Percentiles rank a stretch among this genome's conserved stretches.
Evolutionary conservation across 805 yeast genomes (phyloP).

Genomic region (Diddensiella transvaalensis): DNA sequence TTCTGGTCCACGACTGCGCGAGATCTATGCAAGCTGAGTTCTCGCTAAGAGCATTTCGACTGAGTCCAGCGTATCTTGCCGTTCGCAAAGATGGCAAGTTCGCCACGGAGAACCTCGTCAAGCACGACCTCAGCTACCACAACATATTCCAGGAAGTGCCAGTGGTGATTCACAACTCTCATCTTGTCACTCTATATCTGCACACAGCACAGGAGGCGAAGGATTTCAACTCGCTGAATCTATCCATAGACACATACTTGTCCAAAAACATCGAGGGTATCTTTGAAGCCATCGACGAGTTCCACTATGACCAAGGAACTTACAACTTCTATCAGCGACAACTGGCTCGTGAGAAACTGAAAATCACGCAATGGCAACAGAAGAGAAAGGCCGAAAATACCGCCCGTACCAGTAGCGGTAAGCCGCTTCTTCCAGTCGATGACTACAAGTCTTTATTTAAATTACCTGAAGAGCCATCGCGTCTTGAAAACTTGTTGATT

Average conservation of each 20-base stretch:
- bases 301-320: slow-evolving; percentile 73
- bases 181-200: slow-evolving; percentile 57
- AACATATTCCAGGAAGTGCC: slow-evolving; percentile 73
- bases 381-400: slow-evolving; percentile 64
- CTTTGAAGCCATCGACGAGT: slow-evolving; percentile 66
- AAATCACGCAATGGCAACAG: slow-evolving; percentile 71
- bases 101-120: slow-evolving; percentile 59
- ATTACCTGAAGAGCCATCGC: slow-evolving; percentile 70
- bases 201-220: slow-evolving; percentile 23
- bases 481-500: slow-evolving; percentile 66
- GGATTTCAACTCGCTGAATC: slow-evolving; percentile 39
- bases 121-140: slow-evolving; percentile 56
- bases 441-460: slow-evolving; percentile 67
- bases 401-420: slow-evolving; percentile 55
- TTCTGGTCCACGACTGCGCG: slow-evolving; percentile 66
- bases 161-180: slow-evolving; percentile 61
- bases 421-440: slow-evolving; percentile 44
- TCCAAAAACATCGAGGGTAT: slow-evolving; percentile 54
- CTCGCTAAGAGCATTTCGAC: slow-evolving; percentile 64
- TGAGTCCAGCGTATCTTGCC: slow-evolving; percentile 57
- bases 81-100: slow-evolving; percentile 53
- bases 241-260: slow-evolving; percentile 41
- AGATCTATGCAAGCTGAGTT: slow-evolving; percentile 57
- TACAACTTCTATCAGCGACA: slow-evolving; percentile 80
- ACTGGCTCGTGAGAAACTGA: slow-evolving; percentile 62